Conservation (phyloP, 2,329 filamentous ascomycete genomes). For the Talaromyces sp. region DNA sequence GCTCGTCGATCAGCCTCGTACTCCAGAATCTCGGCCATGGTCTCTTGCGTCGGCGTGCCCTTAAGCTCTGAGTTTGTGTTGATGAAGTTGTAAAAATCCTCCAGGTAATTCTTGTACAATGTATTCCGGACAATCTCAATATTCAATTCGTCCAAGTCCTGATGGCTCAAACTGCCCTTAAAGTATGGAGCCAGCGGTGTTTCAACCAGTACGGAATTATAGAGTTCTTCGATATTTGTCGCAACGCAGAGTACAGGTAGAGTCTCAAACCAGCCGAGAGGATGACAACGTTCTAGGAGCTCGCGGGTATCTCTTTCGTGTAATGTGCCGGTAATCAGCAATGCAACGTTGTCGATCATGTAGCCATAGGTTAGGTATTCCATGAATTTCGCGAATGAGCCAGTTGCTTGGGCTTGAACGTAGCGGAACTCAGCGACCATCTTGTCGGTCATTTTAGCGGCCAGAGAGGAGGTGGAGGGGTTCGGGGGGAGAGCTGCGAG, state of each 20-base stretch:
- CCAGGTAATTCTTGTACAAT: conserved; percentile 98
- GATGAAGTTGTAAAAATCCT: conserved; percentile 95
- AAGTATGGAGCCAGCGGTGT: conserved; percentile 95
- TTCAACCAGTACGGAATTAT: conserved; percentile 96
- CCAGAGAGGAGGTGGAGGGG: conserved; percentile 91
- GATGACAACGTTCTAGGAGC: conserved; percentile 91
- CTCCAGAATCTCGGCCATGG: conserved; percentile 93
- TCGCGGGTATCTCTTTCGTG: conserved; percentile 97
- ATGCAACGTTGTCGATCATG: conserved; percentile 99
- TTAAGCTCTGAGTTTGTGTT: conserved; percentile 82
- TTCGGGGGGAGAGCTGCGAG: conserved; percentile 90
- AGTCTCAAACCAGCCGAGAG: conserved; percentile 97
- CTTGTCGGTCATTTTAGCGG: conserved; percentile 95
- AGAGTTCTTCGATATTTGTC: conserved; percentile 97
- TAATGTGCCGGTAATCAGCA: conserved; percentile 94
- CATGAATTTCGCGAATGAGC: conserved; percentile 90
- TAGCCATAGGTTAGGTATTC: conserved; percentile 98
- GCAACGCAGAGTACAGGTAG: conserved; percentile 97
- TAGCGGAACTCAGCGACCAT: conserved; percentile 97
- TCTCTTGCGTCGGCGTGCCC: conserved; percentile 83
- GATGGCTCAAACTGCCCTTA: conserved; percentile 92
- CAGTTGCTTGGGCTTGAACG: conserved; percentile 87
- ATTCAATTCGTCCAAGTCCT: conserved; percentile 96
- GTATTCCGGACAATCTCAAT: conserved; percentile 99
- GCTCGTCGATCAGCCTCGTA: conserved; percentile 95